Base-by-base conservation (phyloP, 2,329 filamentous ascomycete genomes). In the Ophiostoma sp. region DNA sequence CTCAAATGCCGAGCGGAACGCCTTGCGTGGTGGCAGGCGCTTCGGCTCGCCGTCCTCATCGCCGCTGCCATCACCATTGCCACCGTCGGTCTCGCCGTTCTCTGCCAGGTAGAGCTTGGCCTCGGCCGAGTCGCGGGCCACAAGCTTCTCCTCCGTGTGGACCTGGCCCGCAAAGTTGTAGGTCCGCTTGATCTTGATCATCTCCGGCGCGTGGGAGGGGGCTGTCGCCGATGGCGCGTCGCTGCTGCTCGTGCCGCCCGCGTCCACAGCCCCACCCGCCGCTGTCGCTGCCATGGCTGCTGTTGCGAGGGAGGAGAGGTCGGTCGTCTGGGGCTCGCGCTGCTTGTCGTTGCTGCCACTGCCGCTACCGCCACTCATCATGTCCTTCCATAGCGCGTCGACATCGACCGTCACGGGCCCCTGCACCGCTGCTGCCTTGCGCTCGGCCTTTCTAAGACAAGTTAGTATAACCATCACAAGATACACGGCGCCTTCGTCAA, bases 141-240 rank as follows among this genome's bases (percentile, higher is more conserved):
- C 87, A 11, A 88, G 78, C 75, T 90, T 91, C 75, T 91, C 87
- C 74, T 92, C 89, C 0, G 84, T 89, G 73, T 90, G 87, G 12
- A 89, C 82, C 73, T 89, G 86, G 42, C 89, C 90, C 47, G 89
- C 90, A 73, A 92, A 92, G 73, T 89, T 89, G 78, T 91, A 92
- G 14, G 85, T 88, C 42, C 88, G 86, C 73, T 87, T 89, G 70
- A 92, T 89, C 70, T 83, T 84, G 73, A 92, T 81, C 78, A 81
- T 82, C 5, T 78, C 76, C 12, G 2, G 78, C 72, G 5, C 18
- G n/a, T 12, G n/a, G 6, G 55, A 18, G 9, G 55, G 11, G 36
- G 45, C 45, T 5, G 11, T 55, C 9, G 40, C n/a, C 4, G 2
- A 44, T 47, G 16, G 38, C 27, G 49, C 7, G 8, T 55, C 49